A percentile compares a stretch with the other conserved stretches of the same genome.
These are phyloP conservation scores for Pulveroboletus sp. DNA, from an alignment of 768 basidiomycete genomes.

Conservation along the genomic window DNA sequence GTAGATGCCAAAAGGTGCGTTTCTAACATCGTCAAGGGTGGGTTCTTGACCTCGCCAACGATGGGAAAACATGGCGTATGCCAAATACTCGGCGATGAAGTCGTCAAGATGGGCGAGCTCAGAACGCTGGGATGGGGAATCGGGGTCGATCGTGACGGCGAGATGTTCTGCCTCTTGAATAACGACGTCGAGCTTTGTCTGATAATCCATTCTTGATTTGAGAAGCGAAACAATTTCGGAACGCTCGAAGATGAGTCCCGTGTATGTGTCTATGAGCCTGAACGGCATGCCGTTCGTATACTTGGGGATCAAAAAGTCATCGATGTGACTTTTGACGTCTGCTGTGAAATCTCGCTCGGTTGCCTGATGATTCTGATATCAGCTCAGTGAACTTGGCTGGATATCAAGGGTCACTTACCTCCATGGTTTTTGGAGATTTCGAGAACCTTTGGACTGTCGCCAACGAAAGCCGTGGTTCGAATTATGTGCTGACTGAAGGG, in stretches of 20 bases:
- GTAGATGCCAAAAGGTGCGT: slow-evolving; percentile 16
- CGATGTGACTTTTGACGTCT: slow-evolving; percentile 13
- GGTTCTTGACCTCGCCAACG: slow-evolving; percentile 22
- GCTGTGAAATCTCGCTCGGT: slow-evolving; percentile 5
- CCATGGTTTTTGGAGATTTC: not conserved
- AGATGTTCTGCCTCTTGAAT: not conserved
- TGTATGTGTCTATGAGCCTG: slow-evolving; percentile 25
- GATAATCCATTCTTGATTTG: slow-evolving; percentile 12
- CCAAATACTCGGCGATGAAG: slow-evolving; percentile 21
- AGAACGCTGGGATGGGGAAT: not conserved
- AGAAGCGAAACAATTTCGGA: slow-evolving; percentile 18
- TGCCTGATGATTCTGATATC: not conserved
- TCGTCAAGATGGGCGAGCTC: slow-evolving; percentile 1
- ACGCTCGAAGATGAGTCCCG: slow-evolving; percentile 19
- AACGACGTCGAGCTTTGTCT: slow-evolving; percentile 1
- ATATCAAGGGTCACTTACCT: slow-evolving; percentile 6
- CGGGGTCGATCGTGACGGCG: not conserved
- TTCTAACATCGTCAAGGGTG: slow-evolving; percentile 15
- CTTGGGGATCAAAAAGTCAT: slow-evolving; percentile 13
- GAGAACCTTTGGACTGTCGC: too few species aligned
- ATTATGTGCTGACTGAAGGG: not conserved
- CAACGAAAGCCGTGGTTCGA: not conserved
- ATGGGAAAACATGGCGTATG: slow-evolving; percentile 28
- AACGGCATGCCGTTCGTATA: slow-evolving; percentile 19
- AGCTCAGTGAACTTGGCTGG: too few species aligned